Evolutionary conservation across 2,329 filamentous ascomycete genomes (phyloP), one percentile per base, ranked within the genome.

Genomic region (Meredithiella fracta): DNA sequence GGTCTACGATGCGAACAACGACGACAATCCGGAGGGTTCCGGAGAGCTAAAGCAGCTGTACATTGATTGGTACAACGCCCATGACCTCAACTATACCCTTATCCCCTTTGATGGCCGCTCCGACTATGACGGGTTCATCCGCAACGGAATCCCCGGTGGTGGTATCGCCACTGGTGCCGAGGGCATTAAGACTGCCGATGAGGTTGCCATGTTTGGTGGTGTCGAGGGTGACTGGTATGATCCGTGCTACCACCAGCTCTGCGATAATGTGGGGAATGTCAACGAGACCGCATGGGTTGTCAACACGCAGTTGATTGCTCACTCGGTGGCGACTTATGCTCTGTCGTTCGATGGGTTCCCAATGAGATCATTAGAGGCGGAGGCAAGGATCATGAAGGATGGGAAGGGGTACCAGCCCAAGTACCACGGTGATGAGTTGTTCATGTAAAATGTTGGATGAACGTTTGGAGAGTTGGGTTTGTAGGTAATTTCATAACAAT

Each of bases 131-230:
- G 82, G 79, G 1, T 90, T 91, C 70, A 83, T 89, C 63, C 74
- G 78, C 37, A 74, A 78, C 56, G 82, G 82, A 2, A 87, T 90
- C 44, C 83, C 86, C 0, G 79, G 79, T 1, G 85, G 86, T 23
- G 86, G 86, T 29, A 79, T 90, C 59, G 84, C 85, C 55, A 88
- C 85, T 1, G 86, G 86, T 40, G 86, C 86, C 1, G 85, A 90
- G 67, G 83, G 77, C 11, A 66, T 86, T 68, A 90, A 89, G 77
- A 87, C 83, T 0, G 68, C 74, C 52, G 73, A 79, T 34, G 82
- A 90, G 64, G 76, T 68, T 1, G 70, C 69, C 42, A 68, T 79
- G 68, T 91, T 88, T 65, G 85, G 86, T n/a, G 86, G 86, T 38
- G 70, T 73, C 59, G 82, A 79, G 1, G 84, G 77, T 20, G 68